Evolutionary conservation across 202 grass and related monocot genomes (phyloP).

Genomic region (Schoenoplectus tabernaemontani): DNA sequence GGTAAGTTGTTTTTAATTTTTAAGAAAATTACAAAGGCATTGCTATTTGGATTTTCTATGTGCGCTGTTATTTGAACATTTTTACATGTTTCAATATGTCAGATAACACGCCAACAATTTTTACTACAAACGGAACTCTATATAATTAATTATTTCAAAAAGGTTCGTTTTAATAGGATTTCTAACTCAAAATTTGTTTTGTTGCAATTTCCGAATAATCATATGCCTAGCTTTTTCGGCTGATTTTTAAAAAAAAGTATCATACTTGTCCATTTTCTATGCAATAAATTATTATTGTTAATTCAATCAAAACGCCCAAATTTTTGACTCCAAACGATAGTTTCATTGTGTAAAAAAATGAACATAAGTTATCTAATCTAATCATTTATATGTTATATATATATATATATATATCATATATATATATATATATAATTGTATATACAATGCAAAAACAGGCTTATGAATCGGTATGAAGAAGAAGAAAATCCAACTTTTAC

Average conservation of each 20-base stretch:
- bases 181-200: neutral
- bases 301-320: too few species aligned
- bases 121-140: neutral
- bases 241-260: neutral
- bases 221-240: too few species aligned
- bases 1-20: conserved; percentile 1
- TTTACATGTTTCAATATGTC: neutral
- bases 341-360: neutral
- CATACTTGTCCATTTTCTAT: neutral
- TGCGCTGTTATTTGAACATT: neutral
- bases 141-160: neutral
- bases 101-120: neutral
- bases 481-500: neutral
- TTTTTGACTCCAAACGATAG: neutral
- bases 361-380: neutral
- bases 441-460: neutral
- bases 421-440: too few species aligned
- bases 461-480: neutral
- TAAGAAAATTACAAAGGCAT: too few species aligned
- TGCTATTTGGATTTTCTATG: neutral
- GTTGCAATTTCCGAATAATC: neutral
- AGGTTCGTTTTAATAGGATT: neutral
- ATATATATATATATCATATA: too few species aligned
- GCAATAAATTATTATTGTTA: neutral
- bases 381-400: too few species aligned